Conservation (phyloP, 139 green algal species). For the Zygnema cylindricum region DNA sequence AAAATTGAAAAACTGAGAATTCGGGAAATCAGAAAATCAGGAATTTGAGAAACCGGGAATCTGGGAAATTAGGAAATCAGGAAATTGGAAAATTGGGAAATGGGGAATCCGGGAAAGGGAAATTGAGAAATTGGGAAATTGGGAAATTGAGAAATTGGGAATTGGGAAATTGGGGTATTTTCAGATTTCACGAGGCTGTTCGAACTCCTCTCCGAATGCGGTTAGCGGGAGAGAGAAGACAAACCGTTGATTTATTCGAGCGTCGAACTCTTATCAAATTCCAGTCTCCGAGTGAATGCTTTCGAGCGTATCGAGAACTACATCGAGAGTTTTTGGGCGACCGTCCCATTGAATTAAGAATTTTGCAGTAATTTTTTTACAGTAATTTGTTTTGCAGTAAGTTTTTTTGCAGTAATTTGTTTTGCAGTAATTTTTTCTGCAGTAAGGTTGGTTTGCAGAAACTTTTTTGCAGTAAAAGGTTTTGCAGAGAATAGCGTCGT, state of each 20-base stretch:
- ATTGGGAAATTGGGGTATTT: background rate
- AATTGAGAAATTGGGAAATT: background rate
- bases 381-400: too few relatives aligned
- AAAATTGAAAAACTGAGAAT: too few relatives aligned
- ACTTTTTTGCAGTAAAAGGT: too few relatives aligned
- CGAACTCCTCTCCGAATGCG: background rate
- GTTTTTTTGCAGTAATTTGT: too few relatives aligned
- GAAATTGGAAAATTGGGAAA: background rate
- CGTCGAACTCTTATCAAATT: slow-evolving; percentile 13
- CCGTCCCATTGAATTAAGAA: background rate
- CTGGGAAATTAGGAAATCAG: background rate
- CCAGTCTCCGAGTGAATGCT: background rate
- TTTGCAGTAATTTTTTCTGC: too few relatives aligned
- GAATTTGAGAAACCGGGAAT: background rate
- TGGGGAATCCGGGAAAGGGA: background rate
- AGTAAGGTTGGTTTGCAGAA: too few relatives aligned
- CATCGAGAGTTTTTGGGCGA: background rate
- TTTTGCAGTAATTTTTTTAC: slow-evolving; percentile 7
- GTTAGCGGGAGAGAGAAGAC: background rate
- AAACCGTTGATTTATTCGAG: background rate
- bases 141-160: background rate
- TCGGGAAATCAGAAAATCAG: too few relatives aligned
- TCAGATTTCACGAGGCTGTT: background rate
- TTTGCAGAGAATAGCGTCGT: too few relatives aligned
- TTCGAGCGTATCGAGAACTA: background rate